phyloP scores from a whole-genome alignment of 2,329 filamentous ascomycete genomes.

The Xylaria arbuscula region DNA sequence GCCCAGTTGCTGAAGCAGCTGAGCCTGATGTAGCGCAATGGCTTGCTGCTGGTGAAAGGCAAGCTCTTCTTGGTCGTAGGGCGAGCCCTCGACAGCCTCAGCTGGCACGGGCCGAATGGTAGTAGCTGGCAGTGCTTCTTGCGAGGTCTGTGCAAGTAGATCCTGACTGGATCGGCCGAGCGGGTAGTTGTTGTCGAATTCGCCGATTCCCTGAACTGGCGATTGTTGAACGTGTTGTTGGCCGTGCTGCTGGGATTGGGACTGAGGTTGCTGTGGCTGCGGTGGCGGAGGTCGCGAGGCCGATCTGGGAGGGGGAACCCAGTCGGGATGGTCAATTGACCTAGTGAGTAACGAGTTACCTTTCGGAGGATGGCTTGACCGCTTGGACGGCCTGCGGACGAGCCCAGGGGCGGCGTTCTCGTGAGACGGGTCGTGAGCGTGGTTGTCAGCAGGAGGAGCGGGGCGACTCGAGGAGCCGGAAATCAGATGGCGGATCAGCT shows the following conservation, averaged over 20 bases:
- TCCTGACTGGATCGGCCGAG: slow-evolving; percentile 56
- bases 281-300: slow-evolving; percentile 36
- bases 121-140: slow-evolving; percentile 54
- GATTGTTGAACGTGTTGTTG: slow-evolving; percentile 54
- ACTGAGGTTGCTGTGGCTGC: slow-evolving; percentile 37
- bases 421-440: slow-evolving; percentile 54
- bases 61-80: slow-evolving; percentile 59
- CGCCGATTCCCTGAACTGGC: slow-evolving; percentile 59
- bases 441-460: slow-evolving; percentile 45
- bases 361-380: slow-evolving; percentile 62
- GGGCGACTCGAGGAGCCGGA: slow-evolving; percentile 53
- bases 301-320: slow-evolving; percentile 43
- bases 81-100: slow-evolving; percentile 58
- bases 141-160: slow-evolving; percentile 55
- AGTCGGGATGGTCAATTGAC: slow-evolving; percentile 48
- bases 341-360: slow-evolving; percentile 53
- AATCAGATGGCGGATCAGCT: slow-evolving; percentile 66
- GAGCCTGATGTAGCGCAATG: slow-evolving; percentile 45
- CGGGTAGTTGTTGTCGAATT: slow-evolving; percentile 53
- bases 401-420: slow-evolving; percentile 60
- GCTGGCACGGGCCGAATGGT: slow-evolving; percentile 62
- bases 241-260: slow-evolving; percentile 16
- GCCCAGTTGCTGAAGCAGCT: slow-evolving; percentile 38
- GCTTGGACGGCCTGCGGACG: slow-evolving; percentile 67
- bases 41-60: slow-evolving; percentile 56